These are phyloP conservation scores for Bromus sterilis DNA, from an alignment of 176 grass and related monocot genomes.

Conservation along the genomic window DNA sequence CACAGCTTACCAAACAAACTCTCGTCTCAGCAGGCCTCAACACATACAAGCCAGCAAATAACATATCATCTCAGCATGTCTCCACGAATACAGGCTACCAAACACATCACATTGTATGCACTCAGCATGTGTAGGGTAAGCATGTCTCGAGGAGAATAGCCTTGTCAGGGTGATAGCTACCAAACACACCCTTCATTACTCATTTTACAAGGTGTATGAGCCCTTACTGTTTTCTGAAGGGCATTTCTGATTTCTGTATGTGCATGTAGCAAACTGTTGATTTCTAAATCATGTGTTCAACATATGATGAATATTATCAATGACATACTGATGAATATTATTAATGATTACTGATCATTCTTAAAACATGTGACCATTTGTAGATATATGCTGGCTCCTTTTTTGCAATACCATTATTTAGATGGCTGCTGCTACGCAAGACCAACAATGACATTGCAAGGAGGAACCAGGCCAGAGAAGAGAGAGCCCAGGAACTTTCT, in stretches of 20 bases:
- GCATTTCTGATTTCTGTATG: not conserved
- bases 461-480: constrained; percentile 74
- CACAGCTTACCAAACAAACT: not conserved
- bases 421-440: constrained; percentile 73
- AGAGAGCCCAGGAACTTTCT: constrained; percentile 52
- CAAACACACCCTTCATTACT: not conserved
- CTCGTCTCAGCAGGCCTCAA: not conserved
- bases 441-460: constrained; percentile 62
- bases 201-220: not conserved
- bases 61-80: not conserved
- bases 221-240: not conserved
- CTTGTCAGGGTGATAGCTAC: not conserved
- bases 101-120: not conserved
- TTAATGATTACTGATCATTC: not conserved
- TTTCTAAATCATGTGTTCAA: not conserved
- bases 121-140: too few relatives aligned
- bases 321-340: constrained; percentile 17
- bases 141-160: not conserved
- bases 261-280: constrained; percentile 10
- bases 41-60: too few relatives aligned
- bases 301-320: not conserved
- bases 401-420: constrained; percentile 78
- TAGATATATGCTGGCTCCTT: constrained; percentile 93
- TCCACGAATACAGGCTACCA: not conserved
- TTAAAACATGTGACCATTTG: constrained; percentile 10